These are phyloP conservation scores for Lepiota brunneoincarnata DNA, from an alignment of 768 basidiomycete species.

Conservation along the genomic window DNA sequence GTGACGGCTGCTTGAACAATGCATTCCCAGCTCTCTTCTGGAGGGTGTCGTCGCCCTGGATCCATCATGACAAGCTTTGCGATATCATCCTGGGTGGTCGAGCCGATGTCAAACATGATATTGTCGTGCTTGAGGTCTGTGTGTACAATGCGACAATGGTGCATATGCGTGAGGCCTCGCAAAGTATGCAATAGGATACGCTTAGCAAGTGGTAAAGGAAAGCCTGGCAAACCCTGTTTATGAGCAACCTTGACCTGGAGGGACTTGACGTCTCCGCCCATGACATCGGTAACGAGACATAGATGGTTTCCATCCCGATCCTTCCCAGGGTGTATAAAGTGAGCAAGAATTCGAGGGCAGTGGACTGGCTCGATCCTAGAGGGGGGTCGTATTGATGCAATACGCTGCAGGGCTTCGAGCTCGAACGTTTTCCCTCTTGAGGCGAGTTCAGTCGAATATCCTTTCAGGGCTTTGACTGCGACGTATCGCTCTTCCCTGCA, in stretches of 20 bases:
- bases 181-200: constrained; percentile 23
- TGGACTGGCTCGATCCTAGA: too few species aligned
- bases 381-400: constrained; percentile 5
- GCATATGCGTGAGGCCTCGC: constrained; percentile 21
- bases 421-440: constrained; percentile 23
- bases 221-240: constrained; percentile 4
- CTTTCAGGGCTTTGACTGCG: constrained; percentile 29
- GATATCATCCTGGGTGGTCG: constrained; percentile 16
- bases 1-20: constrained; percentile 22
- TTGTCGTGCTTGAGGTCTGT: constrained; percentile 30
- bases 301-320: constrained; percentile 22
- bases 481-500: constrained; percentile 23
- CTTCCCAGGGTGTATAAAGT: constrained; percentile 23
- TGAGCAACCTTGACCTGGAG: too few species aligned
- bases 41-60: constrained; percentile 19
- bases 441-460: constrained; percentile 19
- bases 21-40: constrained; percentile 19
- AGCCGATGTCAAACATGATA: constrained; percentile 22
- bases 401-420: too few species aligned
- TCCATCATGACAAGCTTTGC: constrained; percentile 15
- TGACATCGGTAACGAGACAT: constrained; percentile 23
- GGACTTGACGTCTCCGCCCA: constrained; percentile 22
- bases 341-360: constrained; percentile 18
- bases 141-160: constrained; percentile 22
- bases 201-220: constrained; percentile 25